phyloP scores from a whole-genome alignment of 2,329 filamentous ascomycete genomes.

The Botrytis fragariae region DNA sequence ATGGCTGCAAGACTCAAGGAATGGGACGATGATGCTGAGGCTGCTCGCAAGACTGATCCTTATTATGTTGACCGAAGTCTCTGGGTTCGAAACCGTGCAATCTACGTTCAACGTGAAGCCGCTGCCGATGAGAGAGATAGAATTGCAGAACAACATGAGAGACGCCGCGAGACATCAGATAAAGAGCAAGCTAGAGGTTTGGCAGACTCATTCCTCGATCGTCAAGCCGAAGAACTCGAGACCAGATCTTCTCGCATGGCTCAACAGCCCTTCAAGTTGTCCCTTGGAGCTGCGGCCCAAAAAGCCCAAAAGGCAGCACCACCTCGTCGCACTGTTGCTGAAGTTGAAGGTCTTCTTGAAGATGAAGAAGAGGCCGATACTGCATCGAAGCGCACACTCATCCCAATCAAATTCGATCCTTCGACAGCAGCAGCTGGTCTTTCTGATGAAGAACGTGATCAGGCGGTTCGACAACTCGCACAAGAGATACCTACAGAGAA shows the following conservation, averaged over 20 bases:
- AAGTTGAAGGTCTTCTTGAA: conserved; percentile 91
- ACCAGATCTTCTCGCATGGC: conserved; percentile 43
- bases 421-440: conserved; percentile 61
- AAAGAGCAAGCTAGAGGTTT: conserved; percentile 76
- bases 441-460: conserved; percentile 82
- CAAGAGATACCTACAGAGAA: conserved; percentile 87
- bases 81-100: conserved; percentile 79
- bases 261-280: conserved; percentile 86
- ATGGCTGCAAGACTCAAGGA: conserved; percentile 69
- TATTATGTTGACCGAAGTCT: conserved; percentile 85
- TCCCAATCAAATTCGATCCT: conserved; percentile 80
- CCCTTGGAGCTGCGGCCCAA: conserved; percentile 83
- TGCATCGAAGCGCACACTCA: conserved; percentile 68
- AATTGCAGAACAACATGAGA: conserved; percentile 72
- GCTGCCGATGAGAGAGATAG: conserved; percentile 81
- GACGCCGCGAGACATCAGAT: conserved; percentile 64
- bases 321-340: conserved; percentile 77
- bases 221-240: conserved; percentile 75
- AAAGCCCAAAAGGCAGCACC: conserved; percentile 58
- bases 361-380: conserved; percentile 83
- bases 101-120: conserved; percentile 70
- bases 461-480: conserved; percentile 77
- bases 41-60: conserved; percentile 65
- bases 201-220: conserved; percentile 87
- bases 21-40: conserved; percentile 92